These are phyloP conservation scores for Calcarisporium arbuscula DNA, from an alignment of 2,329 filamentous ascomycete genomes.

Conservation along the genomic window DNA sequence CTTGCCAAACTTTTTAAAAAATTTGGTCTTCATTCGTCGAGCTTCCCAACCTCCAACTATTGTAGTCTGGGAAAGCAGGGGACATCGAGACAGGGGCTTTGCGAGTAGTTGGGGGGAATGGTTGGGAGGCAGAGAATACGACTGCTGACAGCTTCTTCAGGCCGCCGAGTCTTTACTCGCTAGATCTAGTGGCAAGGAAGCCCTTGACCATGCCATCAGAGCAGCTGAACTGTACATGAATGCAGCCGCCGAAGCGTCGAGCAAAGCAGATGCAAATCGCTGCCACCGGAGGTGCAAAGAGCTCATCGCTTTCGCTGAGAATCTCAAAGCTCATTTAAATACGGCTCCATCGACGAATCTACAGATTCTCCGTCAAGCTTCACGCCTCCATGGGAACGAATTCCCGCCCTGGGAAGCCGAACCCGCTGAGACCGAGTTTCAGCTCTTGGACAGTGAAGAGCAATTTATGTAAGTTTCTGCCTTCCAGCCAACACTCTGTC, in stretches of 20 bases:
- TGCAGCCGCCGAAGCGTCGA: slow-evolving; percentile 58
- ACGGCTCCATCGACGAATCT: background rate
- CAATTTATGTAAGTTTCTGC: slow-evolving; percentile 59
- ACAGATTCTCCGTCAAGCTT: slow-evolving; percentile 63
- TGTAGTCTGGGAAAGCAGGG: slow-evolving; percentile 1
- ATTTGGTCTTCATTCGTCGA: background rate
- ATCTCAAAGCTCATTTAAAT: slow-evolving; percentile 51
- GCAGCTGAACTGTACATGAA: slow-evolving; percentile 75
- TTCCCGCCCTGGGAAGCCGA: slow-evolving; percentile 79
- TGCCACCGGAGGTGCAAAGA: slow-evolving; percentile 63
- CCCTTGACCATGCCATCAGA: slow-evolving; percentile 67
- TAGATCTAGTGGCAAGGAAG: slow-evolving; percentile 41
- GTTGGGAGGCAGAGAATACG: background rate
- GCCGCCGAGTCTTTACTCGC: slow-evolving; percentile 30
- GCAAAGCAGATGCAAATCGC: slow-evolving; percentile 56
- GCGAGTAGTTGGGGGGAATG: background rate
- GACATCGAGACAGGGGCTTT: too few relatives aligned
- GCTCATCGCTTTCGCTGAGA: slow-evolving; percentile 66
- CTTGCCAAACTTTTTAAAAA: background rate
- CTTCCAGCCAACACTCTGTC: too few relatives aligned
- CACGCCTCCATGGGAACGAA: slow-evolving; percentile 71
- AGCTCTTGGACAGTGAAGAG: slow-evolving; percentile 37
- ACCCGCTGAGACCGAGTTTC: slow-evolving; percentile 57
- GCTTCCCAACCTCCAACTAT: slow-evolving; percentile 1
- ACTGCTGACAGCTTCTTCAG: slow-evolving; percentile 16